Evolutionary conservation across 306 rosid genomes (phyloP).

Genomic region (Fragaria iinumae): DNA sequence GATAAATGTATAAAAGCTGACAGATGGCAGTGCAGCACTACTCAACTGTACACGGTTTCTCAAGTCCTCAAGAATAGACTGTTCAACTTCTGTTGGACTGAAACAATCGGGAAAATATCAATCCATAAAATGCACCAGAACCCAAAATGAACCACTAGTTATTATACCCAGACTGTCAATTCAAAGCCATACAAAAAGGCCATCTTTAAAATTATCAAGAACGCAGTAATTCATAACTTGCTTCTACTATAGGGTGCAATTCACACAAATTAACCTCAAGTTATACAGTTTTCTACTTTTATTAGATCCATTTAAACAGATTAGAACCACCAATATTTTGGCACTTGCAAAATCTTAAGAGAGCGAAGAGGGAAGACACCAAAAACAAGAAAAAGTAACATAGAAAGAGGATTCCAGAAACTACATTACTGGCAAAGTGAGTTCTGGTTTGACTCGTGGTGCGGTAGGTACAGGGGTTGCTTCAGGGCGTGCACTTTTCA

Average conservation of each 20-base stretch:
- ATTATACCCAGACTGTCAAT: conserved; percentile 9
- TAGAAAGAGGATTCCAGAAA: conserved; percentile 28
- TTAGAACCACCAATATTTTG: neutral
- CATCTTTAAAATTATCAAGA: neutral
- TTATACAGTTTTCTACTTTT: neutral
- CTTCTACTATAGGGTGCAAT: neutral
- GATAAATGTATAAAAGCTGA: conserved; percentile 87
- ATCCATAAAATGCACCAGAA: conserved; percentile 19
- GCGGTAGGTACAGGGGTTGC: conserved; percentile 51
- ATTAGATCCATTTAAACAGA: neutral
- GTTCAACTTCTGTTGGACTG: conserved; percentile 89
- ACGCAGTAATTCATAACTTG: neutral
- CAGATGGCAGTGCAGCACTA: conserved; percentile 82
- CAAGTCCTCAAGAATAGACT: conserved; percentile 90
- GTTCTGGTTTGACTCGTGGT: conserved; percentile 93
- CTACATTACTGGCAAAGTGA: conserved; percentile 80
- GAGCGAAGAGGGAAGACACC: neutral
- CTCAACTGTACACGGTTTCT: conserved; percentile 97
- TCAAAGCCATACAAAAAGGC: neutral
- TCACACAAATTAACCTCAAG: neutral
- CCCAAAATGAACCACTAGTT: neutral
- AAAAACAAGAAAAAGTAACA: neutral
- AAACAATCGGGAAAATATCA: conserved; percentile 32
- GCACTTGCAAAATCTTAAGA: conserved; percentile 7
- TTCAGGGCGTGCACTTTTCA: conserved; percentile 69